Conservation (phyloP, 2,329 filamentous ascomycete genomes). For the Neofusicoccum kwambonambiense region DNA sequence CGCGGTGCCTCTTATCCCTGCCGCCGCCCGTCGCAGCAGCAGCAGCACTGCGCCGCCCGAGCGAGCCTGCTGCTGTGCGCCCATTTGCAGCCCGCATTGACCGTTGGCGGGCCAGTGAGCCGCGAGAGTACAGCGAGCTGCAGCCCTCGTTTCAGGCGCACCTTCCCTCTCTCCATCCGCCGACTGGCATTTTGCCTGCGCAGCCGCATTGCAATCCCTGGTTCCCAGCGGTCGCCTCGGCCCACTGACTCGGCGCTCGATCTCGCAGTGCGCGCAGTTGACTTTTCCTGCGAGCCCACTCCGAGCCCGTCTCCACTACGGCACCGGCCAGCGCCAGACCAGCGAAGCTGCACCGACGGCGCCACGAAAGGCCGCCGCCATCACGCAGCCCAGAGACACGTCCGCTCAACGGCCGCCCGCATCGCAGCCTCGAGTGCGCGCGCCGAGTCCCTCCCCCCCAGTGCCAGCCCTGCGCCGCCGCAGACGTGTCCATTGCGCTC, state of each 20-base stretch:
- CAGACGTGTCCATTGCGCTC: slow-evolving; percentile 19
- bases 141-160: slow-evolving; percentile 19
- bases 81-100: slow-evolving; percentile 17
- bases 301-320: slow-evolving; percentile 15
- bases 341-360: slow-evolving; percentile 15
- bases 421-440: neutral
- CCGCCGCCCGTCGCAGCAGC: slow-evolving; percentile 1
- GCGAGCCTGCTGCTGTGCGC: slow-evolving; percentile 13
- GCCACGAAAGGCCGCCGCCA: slow-evolving; percentile 11
- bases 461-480: neutral
- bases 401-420: slow-evolving; percentile 13
- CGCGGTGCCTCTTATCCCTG: slow-evolving; percentile 6
- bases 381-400: slow-evolving; percentile 8
- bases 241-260: slow-evolving; percentile 17
- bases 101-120: slow-evolving; percentile 14
- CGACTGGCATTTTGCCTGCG: slow-evolving; percentile 15
- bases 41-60: neutral
- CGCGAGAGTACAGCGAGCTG: slow-evolving; percentile 13
- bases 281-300: slow-evolving; percentile 12
- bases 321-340: slow-evolving; percentile 10
- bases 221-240: slow-evolving; percentile 15
- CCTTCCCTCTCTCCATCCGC: slow-evolving; percentile 19
- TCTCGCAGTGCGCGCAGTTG: neutral
- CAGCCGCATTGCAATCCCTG: slow-evolving; percentile 13
- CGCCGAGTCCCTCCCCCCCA: neutral